These are phyloP conservation scores for Plantago coronopus DNA, from an alignment of 305 asterid genomes.

Conservation along the genomic window DNA sequence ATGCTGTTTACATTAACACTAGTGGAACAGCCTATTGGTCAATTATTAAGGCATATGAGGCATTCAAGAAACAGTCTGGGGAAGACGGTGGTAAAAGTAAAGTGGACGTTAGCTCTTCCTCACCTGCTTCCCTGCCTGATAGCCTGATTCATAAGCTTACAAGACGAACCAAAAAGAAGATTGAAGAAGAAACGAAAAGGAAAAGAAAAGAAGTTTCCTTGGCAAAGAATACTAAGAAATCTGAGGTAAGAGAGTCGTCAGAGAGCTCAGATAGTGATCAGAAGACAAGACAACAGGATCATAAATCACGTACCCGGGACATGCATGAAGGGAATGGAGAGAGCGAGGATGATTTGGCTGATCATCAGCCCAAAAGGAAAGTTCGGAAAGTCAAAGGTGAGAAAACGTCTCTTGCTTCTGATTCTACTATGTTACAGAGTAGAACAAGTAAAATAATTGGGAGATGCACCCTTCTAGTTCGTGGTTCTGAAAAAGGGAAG, in stretches of 20 bases:
- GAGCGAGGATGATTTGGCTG: conserved; percentile 31
- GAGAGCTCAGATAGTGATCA: conserved; percentile 44
- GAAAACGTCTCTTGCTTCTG: conserved; percentile 23
- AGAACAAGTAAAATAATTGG: conserved; percentile 67
- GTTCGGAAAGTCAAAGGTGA: conserved; percentile 29
- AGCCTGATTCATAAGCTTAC: conserved; percentile 81
- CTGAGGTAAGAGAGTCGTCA: conserved; percentile 30
- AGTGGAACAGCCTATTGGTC: conserved; percentile 94
- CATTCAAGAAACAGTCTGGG: conserved; percentile 62
- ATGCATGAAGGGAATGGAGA: conserved; percentile 29
- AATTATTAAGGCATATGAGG: conserved; percentile 86
- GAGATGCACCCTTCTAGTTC: conserved; percentile 82
- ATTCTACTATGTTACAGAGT: conserved; percentile 47
- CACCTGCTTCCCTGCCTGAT: conserved; percentile 69
- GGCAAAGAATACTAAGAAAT: conserved; percentile 34
- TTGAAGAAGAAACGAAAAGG: conserved; percentile 75
- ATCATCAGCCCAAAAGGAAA: conserved; percentile 30
- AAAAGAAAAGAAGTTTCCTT: conserved; percentile 52
- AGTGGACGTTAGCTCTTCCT: conserved; percentile 40
- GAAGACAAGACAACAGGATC: conserved; percentile 29
- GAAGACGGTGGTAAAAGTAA: conserved; percentile 42
- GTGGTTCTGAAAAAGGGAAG: conserved; percentile 56
- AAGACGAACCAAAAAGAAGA: conserved; percentile 86
- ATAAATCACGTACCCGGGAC: conserved; percentile 33
- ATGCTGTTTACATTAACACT: conserved; percentile 84